Evolutionary conservation across 331 rosid genomes (phyloP).

Genomic region (Spiraea crenata): DNA sequence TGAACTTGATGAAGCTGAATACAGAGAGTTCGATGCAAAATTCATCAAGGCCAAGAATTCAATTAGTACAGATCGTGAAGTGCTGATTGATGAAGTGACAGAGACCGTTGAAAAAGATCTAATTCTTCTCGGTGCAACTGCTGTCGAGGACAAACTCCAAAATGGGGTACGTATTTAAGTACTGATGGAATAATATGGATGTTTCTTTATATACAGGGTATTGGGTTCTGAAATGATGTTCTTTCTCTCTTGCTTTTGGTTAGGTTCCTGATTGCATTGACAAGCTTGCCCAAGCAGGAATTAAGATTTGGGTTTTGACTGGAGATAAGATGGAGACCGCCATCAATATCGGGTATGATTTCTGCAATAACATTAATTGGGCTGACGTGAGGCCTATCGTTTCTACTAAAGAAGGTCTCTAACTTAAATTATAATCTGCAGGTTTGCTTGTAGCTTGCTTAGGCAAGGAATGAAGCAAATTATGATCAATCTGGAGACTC

Average conservation of each 20-base stretch:
- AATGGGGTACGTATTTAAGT: constrained; percentile 67
- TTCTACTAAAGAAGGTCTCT: constrained; percentile 28
- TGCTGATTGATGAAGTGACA: constrained; percentile 60
- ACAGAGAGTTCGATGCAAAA: constrained; percentile 51
- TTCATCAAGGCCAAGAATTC: constrained; percentile 62
- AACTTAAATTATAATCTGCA: constrained; percentile 49
- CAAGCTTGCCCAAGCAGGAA: constrained; percentile 97
- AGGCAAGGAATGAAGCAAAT: constrained; percentile 97
- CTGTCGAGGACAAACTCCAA: constrained; percentile 99
- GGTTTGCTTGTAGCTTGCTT: constrained; percentile 94
- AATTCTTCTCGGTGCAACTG: constrained; percentile 94
- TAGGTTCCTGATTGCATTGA: constrained; percentile 94
- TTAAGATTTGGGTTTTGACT: constrained; percentile 98
- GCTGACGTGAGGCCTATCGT: constrained; percentile 8
- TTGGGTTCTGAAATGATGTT: constrained; percentile 24
- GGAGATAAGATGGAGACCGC: constrained; percentile 99
- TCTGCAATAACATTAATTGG: constrained; percentile 6
- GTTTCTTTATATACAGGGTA: constrained; percentile 7
- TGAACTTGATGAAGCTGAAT: constrained; percentile 69
- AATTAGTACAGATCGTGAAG: constrained; percentile 60
- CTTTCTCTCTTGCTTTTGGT: constrained; percentile 31
- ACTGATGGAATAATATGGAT: constrained; percentile 2
- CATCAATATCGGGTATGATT: constrained; percentile 81
- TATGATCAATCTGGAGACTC: constrained; percentile 62
- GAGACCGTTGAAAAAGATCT: constrained; percentile 71